phyloP scores from a whole-genome alignment of 768 basidiomycete species.

The Astraeus odoratus region DNA sequence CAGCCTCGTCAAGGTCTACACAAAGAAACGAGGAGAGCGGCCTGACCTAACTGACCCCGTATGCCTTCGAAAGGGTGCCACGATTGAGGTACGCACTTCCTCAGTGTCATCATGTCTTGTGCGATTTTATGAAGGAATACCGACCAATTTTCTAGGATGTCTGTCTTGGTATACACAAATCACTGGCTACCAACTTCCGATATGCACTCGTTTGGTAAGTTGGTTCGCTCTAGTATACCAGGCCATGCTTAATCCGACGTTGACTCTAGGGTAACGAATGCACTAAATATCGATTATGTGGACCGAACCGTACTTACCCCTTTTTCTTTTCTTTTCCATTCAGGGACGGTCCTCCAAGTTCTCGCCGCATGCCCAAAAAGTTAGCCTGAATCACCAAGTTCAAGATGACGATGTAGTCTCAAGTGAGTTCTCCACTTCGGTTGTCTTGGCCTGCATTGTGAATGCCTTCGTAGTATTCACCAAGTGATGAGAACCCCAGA shows the following conservation, averaged over 20 bases:
- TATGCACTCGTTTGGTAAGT: constrained; percentile 90
- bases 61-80: constrained; percentile 84
- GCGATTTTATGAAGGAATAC: neutral
- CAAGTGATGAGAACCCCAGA: constrained; percentile 13
- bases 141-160: constrained; percentile 47
- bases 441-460: neutral
- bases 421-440: constrained; percentile 43
- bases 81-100: constrained; percentile 64
- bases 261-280: constrained; percentile 20
- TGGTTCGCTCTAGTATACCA: neutral
- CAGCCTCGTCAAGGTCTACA: constrained; percentile 86
- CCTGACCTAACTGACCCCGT: constrained; percentile 91
- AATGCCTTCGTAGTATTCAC: constrained; percentile 22
- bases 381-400: constrained; percentile 76
- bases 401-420: constrained; percentile 88
- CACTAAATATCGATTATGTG: neutral
- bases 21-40: constrained; percentile 92
- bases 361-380: constrained; percentile 89
- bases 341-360: constrained; percentile 95
- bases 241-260: constrained; percentile 4
- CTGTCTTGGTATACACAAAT: constrained; percentile 89
- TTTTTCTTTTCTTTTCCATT: neutral
- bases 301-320: too few species aligned
- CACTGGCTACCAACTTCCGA: constrained; percentile 84
- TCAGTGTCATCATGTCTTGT: neutral